Base-by-base conservation (phyloP, 1,139 yeast genomes). In the Geotrichum restrictum region DNA sequence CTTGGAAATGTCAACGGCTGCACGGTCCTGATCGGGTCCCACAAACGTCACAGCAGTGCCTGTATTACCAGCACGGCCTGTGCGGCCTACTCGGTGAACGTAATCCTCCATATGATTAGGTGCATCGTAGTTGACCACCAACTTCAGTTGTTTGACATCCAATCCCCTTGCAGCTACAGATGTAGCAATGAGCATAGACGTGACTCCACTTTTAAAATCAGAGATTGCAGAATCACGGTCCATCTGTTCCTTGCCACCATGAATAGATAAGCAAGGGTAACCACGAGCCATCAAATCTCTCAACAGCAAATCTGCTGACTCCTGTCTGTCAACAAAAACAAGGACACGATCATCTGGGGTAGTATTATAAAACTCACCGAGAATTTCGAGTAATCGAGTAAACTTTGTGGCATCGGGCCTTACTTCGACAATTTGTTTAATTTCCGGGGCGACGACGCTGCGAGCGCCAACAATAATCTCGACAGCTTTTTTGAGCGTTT, bases 31-130 rank as follows among this genome's bases (percentile, higher is more conserved):
- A 18, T 72, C 72, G 0, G 78, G 72, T 0, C 81, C 71, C 1
- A 94, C 74, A 60, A 93, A 80, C 0, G 97, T 86, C 1, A 86
- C 72, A 0, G 97, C 96, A 0, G 79, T 77, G 0, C 98, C 98
- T 0, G 68, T 66, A 41, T 77, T 76, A 0, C 95, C 95, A 0
- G 97, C 98, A 56, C 99, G 75, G 0, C 98, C 99, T 0, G 99
- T 94, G 58, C 99, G 75, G 0, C 99, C 99, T 0, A 91, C 96
- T 29, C 98, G 76, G 69, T 93, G 99, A 5, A 94, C 95, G 64
- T 93, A 93, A 66, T 94, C 98, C 58, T 95, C 98, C 78, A 91
- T 79, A 58, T 93, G 96, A 59, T 79, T 86, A 0, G 97, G 96
- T 0, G 96, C 83, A 65, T 93, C 96, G 64, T 80, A 93, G 60